phyloP scores from a whole-genome alignment of 2,329 filamentous ascomycete species.

The Microdochium trichocladiopsis region DNA sequence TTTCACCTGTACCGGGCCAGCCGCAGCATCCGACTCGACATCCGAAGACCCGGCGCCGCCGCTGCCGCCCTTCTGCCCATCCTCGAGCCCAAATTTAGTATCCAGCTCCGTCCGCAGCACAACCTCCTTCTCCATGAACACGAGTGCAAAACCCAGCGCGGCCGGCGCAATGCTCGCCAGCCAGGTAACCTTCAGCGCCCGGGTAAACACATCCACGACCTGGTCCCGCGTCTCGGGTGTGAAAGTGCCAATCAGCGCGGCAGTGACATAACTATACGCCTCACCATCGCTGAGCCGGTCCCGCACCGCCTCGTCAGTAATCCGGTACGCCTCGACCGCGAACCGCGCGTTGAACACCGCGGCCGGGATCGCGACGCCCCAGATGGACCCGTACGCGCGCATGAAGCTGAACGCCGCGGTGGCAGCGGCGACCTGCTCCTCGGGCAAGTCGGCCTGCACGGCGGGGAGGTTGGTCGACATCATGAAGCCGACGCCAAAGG shows the following conservation, averaged over 20 bases:
- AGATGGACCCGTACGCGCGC: slow-evolving; percentile 29
- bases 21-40: neutral
- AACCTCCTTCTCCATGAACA: slow-evolving; percentile 26
- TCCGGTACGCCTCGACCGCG: neutral
- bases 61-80: slow-evolving; percentile 6
- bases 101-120: slow-evolving; percentile 27
- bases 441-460: slow-evolving; percentile 23
- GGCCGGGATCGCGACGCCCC: slow-evolving; percentile 31
- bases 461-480: slow-evolving; percentile 30
- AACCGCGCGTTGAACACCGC: slow-evolving; percentile 23
- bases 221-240: slow-evolving; percentile 9
- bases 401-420: slow-evolving; percentile 29
- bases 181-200: slow-evolving; percentile 28
- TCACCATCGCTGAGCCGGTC: slow-evolving; percentile 7
- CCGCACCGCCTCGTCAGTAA: slow-evolving; percentile 6
- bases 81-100: slow-evolving; percentile 29
- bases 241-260: slow-evolving; percentile 9
- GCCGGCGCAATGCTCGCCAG: slow-evolving; percentile 23
- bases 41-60: neutral
- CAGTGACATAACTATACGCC: slow-evolving; percentile 11
- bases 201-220: slow-evolving; percentile 23
- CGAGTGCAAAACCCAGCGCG: slow-evolving; percentile 21
- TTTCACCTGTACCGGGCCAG: neutral
- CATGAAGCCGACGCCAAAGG: slow-evolving; percentile 29
- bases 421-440: slow-evolving; percentile 19